A percentile compares a stretch with the other conserved stretches of the same genome.
Conservation (phyloP, 495 filamentous ascomycete genomes). For the Baudoinia panamericana region DNA sequence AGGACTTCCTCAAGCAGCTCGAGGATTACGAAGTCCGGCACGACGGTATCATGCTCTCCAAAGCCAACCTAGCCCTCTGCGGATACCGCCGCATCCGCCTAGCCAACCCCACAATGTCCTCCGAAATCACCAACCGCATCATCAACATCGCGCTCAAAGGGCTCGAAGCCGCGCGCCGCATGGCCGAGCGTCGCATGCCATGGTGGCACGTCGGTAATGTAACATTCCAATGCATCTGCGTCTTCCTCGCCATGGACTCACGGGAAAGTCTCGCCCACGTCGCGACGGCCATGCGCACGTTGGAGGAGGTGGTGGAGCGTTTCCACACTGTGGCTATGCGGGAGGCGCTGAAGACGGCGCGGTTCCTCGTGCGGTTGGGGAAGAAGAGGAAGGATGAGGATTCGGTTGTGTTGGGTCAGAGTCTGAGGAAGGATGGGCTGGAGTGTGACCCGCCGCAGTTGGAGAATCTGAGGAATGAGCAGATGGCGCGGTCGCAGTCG, state of each 20-base stretch:
- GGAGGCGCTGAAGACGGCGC: slow-evolving; percentile 38
- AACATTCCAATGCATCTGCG: slow-evolving; percentile 40
- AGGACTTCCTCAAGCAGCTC: slow-evolving; percentile 14
- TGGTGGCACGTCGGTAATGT: slow-evolving; percentile 43
- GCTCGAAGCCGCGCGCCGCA: slow-evolving; percentile 25
- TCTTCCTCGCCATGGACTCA: slow-evolving; percentile 39
- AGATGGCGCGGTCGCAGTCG: neutral
- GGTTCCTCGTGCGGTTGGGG: slow-evolving; percentile 12
- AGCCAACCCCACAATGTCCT: slow-evolving; percentile 28
- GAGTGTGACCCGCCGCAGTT: slow-evolving; percentile 11
- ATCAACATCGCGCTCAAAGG: slow-evolving; percentile 17
- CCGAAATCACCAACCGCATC: slow-evolving; percentile 22
- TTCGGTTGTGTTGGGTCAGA: slow-evolving; percentile 9
- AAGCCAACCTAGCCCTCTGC: slow-evolving; percentile 36
- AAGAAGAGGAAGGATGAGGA: slow-evolving; percentile 21
- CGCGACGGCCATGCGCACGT: slow-evolving; percentile 34
- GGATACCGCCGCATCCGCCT: slow-evolving; percentile 35
- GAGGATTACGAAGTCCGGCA: slow-evolving; percentile 23
- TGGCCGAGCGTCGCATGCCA: slow-evolving; percentile 29
- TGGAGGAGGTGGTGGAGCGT: slow-evolving; percentile 31
- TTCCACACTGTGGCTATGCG: slow-evolving; percentile 35
- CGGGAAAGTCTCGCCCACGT: slow-evolving; percentile 34
- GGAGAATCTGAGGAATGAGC: slow-evolving; percentile 12
- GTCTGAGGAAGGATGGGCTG: slow-evolving; percentile 7
- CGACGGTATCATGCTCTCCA: slow-evolving; percentile 26